Evolutionary conservation across 2,329 filamentous ascomycete species (phyloP), one percentile per base, ranked within the genome.

Genomic region (Coniochaeta sp.): DNA sequence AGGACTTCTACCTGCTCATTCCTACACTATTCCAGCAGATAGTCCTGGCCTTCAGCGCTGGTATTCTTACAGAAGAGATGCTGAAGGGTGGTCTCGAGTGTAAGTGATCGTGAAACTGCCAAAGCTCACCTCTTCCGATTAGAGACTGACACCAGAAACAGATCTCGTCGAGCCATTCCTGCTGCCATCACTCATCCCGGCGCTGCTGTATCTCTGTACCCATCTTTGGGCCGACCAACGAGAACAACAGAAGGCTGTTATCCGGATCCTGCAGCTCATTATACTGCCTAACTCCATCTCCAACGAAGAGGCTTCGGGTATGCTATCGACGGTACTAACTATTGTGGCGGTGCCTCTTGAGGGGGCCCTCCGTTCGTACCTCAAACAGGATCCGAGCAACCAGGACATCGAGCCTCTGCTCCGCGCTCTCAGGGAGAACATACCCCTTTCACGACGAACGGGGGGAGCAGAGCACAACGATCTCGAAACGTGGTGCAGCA

Each of bases 91-190:
- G 90, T 1, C 76, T 95, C 7, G 90, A 93, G 73, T 91, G 87
- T 89, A 68, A 78, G 85, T 75, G 8, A 65, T n/a, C 43, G 65
- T 36, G 11, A 36, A 34, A 17, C n/a, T n/a, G 38, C 16, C 36
- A 38, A 4, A 55, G 5, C 26, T n/a, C 22, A 31, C 6, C 2
- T 6, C 6, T 55, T 55, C 12, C 16, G 34, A 19, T n/a, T n/a
- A n/a, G 26, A 55, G 19, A 36, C 66, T 71, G 59, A 71, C 60
- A 64, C 22, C n/a, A n/a, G 2, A 7, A 5, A 3, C 2, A 89
- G 86, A 92, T 68, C 79, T 95, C 12, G 85, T 92, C 3, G 89
- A 93, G 65, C 89, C 90, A 0, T 93, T 93, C 64, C 75, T 95
- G 1, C 75, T 93, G n/a, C 90, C 91, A 0, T 89, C 89, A 0